These are phyloP conservation scores for Wickerhamomyces tratensis DNA, from an alignment of 805 yeast species.

Conservation along the genomic window DNA sequence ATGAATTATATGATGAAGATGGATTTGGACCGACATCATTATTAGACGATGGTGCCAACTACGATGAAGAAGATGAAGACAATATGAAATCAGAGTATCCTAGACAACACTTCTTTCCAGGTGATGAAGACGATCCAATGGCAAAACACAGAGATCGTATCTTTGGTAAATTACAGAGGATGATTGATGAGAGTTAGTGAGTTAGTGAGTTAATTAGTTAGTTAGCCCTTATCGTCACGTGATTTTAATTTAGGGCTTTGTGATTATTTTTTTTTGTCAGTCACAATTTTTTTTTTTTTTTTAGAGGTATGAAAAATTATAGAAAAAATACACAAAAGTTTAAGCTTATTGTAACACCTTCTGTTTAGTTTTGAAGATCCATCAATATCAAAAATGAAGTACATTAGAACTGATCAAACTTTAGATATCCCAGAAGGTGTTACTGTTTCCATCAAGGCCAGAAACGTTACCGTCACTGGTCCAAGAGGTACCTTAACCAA, in stretches of 20 bases:
- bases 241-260: neutral
- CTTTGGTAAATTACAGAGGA: conserved; percentile 43
- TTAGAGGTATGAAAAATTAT: too few species aligned
- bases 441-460: conserved; percentile 82
- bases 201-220: too few species aligned
- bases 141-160: conserved; percentile 58
- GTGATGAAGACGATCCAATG: conserved; percentile 47
- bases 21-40: conserved; percentile 17
- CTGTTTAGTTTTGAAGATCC: too few species aligned
- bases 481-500: conserved; percentile 95
- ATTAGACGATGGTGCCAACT: conserved; percentile 19
- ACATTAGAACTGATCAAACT: conserved; percentile 79
- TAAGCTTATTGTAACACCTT: too few species aligned
- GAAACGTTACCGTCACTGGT: conserved; percentile 84
- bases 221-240: neutral
- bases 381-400: conserved; percentile 44
- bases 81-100: conserved; percentile 10
- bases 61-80: too few species aligned
- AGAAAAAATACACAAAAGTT: too few species aligned
- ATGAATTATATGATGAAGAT: conserved; percentile 48
- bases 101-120: conserved; percentile 45
- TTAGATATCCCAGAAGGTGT: conserved; percentile 91
- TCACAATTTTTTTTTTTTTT: too few species aligned
- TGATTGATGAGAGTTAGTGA: conserved; percentile 40
- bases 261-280: neutral